phyloP scores from a whole-genome alignment of 441 rosid genomes.

The Daphne laureola region DNA sequence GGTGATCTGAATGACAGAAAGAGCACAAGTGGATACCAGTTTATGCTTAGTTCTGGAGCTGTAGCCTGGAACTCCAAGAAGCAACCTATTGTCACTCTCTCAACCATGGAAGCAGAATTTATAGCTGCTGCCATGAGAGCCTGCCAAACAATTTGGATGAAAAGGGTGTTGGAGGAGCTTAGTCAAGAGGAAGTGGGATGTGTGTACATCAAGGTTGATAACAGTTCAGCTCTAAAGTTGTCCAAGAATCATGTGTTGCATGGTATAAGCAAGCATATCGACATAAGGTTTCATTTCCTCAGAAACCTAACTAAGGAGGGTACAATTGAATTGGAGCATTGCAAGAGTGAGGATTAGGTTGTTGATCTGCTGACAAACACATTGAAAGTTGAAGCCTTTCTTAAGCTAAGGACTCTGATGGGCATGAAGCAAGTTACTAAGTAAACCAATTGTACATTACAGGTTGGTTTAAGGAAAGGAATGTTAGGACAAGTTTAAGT shows the following conservation, averaged over 20 bases:
- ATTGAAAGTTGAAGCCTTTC: no score
- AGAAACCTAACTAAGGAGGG: conserved; percentile 1
- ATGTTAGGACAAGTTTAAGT: no score
- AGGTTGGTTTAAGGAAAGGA: no score
- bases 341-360: not conserved
- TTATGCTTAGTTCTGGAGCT: no score
- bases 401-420: no score
- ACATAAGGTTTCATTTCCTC: not conserved
- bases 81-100: not conserved
- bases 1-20: no score
- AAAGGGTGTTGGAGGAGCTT: not conserved
- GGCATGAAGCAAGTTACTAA: no score
- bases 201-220: not conserved
- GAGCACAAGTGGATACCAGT: no score
- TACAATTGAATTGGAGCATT: not conserved
- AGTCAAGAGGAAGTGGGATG: not conserved
- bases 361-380: not conserved
- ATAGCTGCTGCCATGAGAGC: conserved; percentile 1
- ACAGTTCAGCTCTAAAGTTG: not conserved
- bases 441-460: no score
- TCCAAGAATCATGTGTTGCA: not conserved
- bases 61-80: not conserved
- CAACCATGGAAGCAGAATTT: conserved; percentile 2
- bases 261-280: not conserved
- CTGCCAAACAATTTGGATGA: not conserved